A percentile compares a stretch with the other conserved stretches of the same genome.
Evolutionary conservation across 2,329 filamentous ascomycete species (phyloP).

Genomic region (Lachnellula hyalina): DNA sequence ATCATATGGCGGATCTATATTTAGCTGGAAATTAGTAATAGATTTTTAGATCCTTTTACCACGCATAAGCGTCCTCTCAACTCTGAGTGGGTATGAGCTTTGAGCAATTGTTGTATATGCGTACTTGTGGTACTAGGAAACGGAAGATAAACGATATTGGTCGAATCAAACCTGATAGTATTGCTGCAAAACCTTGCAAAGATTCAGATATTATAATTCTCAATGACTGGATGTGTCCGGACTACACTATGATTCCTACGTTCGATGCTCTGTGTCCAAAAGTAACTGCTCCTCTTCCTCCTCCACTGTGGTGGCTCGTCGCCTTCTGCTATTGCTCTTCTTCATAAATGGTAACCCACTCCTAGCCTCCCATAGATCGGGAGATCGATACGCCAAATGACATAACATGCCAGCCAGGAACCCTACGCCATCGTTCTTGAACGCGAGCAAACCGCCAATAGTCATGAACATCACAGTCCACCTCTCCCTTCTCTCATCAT

Average conservation of each 20-base stretch:
- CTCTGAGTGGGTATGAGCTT: no score
- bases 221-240: background rate
- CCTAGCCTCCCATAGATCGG: slow-evolving; percentile 14
- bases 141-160: no score
- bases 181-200: no score
- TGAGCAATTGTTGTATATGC: background rate
- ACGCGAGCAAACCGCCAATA: slow-evolving; percentile 73
- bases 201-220: background rate
- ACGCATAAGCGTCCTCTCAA: no score
- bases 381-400: slow-evolving; percentile 56
- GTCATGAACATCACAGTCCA: slow-evolving; percentile 93
- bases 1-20: no score
- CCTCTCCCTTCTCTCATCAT: slow-evolving; percentile 65
- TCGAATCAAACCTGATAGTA: no score
- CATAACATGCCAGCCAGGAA: slow-evolving; percentile 79
- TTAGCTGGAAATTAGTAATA: no score
- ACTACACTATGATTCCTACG: background rate
- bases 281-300: slow-evolving; percentile 14
- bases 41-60: no score
- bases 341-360: slow-evolving; percentile 3
- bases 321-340: slow-evolving; percentile 6
- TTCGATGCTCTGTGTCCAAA: background rate
- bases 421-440: slow-evolving; percentile 84
- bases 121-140: no score
- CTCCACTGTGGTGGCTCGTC: slow-evolving; percentile 7